Evolutionary conservation across 768 basidiomycete genomes (phyloP), one percentile per base, ranked within the genome.

Genomic region (Psilocybe azurescens): DNA sequence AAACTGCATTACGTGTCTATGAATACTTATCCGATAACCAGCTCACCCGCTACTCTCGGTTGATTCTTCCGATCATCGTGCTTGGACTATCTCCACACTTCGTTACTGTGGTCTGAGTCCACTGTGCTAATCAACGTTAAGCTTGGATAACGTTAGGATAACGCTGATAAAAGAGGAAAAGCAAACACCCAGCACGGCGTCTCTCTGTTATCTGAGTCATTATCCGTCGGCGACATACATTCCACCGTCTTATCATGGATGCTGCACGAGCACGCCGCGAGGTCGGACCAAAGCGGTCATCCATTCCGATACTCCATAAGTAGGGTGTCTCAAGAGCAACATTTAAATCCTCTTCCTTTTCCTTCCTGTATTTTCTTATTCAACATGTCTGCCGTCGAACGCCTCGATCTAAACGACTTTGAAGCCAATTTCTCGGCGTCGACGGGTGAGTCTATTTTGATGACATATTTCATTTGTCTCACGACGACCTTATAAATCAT

Each of bases 401-500:
- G 63, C 11, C 70, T 89, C 18, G 72, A 81, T 0, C 70, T 87
- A 36, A 79, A 83, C 36, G 67, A 76, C 7, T 89, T 87, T 65
- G 50, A 74, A 39, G 67, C 80, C 18, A 71, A 75, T 24, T 89
- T 90, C 69, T 74, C 80, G 18, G 68, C 76, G 2, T 74, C 77
- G 7, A 89, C 79, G 60, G 89, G 90, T 88, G 66, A 59, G 77
- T 65, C 52, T 33, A 18, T 53, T 33, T 32, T 36, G 16, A 33
- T 38, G 16, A 33, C 16, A 32, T 44, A 29, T 41, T 24, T 28
- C 41, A 7, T 30, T 29, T 48, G n/a, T 60, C 58, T 53, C 52
- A 33, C 44, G 8, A 14, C 52, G 38, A 29, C 32, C 52, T 53
- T 53, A 46, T 53, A 53, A 53, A 14, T n/a, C 18, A 10, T 28